Percentiles rank a stretch among this genome's conserved stretches.
These are phyloP conservation scores for Penicillium sp. DNA, from an alignment of 2,329 filamentous ascomycete species.

Conservation along the genomic window DNA sequence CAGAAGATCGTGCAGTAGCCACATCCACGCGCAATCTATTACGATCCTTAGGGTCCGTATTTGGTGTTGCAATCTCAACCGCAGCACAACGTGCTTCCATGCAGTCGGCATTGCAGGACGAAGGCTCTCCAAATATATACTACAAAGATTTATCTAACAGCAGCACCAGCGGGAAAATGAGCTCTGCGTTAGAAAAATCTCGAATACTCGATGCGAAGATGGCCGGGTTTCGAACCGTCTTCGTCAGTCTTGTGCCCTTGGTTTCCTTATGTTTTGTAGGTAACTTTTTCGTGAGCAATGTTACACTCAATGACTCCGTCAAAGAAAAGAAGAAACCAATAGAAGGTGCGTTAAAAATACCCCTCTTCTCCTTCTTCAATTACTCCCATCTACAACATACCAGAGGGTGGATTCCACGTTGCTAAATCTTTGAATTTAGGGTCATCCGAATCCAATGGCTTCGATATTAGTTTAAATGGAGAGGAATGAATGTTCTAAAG, in stretches of 20 bases:
- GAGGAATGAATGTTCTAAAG: neutral
- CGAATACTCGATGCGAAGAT: constrained; percentile 8
- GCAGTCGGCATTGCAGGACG: constrained; percentile 1
- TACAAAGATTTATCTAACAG: neutral
- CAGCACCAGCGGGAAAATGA: neutral
- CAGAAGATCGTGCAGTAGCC: constrained; percentile 11
- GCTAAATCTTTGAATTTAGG: neutral
- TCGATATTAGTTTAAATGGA: neutral
- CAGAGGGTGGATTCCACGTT: no score
- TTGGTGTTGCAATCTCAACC: constrained; percentile 14
- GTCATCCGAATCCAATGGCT: neutral
- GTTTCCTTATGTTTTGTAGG: constrained; percentile 9
- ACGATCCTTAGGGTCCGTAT: constrained; percentile 11
- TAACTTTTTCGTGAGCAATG: constrained; percentile 4
- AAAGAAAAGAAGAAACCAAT: neutral
- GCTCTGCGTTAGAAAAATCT: neutral
- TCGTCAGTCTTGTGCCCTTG: constrained; percentile 10
- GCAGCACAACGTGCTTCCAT: constrained; percentile 7
- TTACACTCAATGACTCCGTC: neutral
- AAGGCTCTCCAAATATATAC: neutral
- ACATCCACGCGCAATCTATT: constrained; percentile 13
- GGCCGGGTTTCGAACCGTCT: constrained; percentile 10
- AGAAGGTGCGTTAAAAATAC: neutral
- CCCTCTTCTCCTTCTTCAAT: neutral
- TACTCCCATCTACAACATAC: no score